phyloP scores from a whole-genome alignment of 495 filamentous ascomycete species.

The Viridothelium virens region DNA sequence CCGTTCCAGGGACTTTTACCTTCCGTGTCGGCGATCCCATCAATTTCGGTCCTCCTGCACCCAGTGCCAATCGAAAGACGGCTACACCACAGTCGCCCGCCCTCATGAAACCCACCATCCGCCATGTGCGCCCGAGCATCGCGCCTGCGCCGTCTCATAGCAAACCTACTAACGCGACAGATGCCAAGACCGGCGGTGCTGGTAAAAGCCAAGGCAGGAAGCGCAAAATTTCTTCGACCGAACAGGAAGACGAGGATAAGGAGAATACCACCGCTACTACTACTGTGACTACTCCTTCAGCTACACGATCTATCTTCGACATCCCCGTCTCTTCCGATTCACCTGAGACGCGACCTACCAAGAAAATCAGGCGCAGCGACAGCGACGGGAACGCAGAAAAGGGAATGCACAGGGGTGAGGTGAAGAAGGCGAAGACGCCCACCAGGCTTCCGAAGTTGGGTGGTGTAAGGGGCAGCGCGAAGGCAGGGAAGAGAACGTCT shows the following conservation, averaged over 20 bases:
- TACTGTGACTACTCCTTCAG: conserved; percentile 10
- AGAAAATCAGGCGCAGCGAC: conserved; percentile 27
- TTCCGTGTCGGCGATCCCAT: conserved; percentile 32
- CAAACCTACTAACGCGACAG: neutral
- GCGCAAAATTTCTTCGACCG: conserved; percentile 30
- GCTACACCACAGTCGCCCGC: conserved; percentile 18
- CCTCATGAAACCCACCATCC: conserved; percentile 18
- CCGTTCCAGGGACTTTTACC: conserved; percentile 31
- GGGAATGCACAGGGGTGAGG: conserved; percentile 9
- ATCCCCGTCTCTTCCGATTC: conserved; percentile 24
- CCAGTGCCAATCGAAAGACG: conserved; percentile 24
- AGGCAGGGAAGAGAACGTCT: conserved; percentile 19
- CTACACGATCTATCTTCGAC: conserved; percentile 1
- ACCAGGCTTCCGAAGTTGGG: conserved; percentile 19
- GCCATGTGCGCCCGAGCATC: conserved; percentile 19
- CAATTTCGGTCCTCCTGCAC: conserved; percentile 27
- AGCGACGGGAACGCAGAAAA: conserved; percentile 17
- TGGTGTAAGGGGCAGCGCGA: conserved; percentile 7
- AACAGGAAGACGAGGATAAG: conserved; percentile 17
- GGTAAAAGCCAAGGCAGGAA: conserved; percentile 26
- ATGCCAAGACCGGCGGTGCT: neutral
- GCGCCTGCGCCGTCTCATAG: neutral
- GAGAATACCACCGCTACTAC: conserved; percentile 19
- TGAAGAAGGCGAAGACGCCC: conserved; percentile 16
- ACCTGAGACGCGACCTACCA: conserved; percentile 25